phyloP scores from a whole-genome alignment of 73 alveolate species.

The Paramecium bursaria region DNA sequence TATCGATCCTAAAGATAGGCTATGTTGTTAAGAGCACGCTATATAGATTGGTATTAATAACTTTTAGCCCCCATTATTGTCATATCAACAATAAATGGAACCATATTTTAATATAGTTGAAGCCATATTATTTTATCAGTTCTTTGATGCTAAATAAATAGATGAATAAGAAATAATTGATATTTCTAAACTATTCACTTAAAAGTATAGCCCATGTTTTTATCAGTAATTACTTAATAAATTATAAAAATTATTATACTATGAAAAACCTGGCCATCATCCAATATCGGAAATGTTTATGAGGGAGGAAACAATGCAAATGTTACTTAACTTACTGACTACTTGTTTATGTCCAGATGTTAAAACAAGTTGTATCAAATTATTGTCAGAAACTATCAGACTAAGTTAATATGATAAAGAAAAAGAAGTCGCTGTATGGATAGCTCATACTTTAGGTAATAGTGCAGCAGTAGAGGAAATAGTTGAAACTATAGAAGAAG shows the following conservation, averaged over 20 bases:
- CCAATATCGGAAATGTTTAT: constrained; percentile 26
- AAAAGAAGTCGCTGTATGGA: constrained; percentile 31
- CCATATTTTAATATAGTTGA: constrained; percentile 45
- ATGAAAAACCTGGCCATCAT: constrained; percentile 10
- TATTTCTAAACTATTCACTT: constrained; percentile 31
- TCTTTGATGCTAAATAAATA: constrained; percentile 21
- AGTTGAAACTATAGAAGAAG: constrained; percentile 24
- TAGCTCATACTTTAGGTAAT: constrained; percentile 51
- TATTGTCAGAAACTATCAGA: constrained; percentile 33
- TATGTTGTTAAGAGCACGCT: constrained; percentile 59
- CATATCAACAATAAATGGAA: constrained; percentile 8
- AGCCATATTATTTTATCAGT: constrained; percentile 5
- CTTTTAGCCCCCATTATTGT: background rate
- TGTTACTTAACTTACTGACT: constrained; percentile 32
- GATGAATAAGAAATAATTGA: constrained; percentile 11
- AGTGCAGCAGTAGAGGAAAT: constrained; percentile 46
- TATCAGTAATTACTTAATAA: constrained; percentile 10
- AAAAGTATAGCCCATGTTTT: constrained; percentile 44
- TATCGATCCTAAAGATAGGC: constrained; percentile 53
- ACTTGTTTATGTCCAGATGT: constrained; percentile 63
- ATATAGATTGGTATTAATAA: constrained; percentile 35
- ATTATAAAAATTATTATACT: constrained; percentile 24
- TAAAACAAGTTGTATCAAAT: constrained; percentile 54
- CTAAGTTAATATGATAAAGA: constrained; percentile 24
- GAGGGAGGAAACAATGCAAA: constrained; percentile 29